phyloP scores from a whole-genome alignment of 2,329 filamentous ascomycete species.

The Ophiostoma ips region DNA sequence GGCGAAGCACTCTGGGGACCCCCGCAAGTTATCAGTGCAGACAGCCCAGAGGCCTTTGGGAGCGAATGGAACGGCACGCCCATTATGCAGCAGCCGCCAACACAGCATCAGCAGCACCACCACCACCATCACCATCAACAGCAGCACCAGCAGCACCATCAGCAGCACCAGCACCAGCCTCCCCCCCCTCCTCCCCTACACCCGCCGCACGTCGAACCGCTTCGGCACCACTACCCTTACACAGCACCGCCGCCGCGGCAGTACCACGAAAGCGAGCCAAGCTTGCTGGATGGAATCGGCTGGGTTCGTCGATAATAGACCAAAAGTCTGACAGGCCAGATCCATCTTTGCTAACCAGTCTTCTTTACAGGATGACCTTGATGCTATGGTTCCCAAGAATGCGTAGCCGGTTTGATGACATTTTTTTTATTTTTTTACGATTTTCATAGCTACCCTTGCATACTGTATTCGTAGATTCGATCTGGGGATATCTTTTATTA shows the following conservation, averaged over 20 bases:
- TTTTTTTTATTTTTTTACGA: not conserved
- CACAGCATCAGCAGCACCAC: not conserved
- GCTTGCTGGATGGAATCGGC: slow-evolving; percentile 4
- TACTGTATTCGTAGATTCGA: no score
- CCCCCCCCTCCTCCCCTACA: no score
- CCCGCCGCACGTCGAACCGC: not conserved
- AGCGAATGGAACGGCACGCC: not conserved
- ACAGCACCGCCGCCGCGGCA: not conserved
- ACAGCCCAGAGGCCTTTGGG: slow-evolving; percentile 25
- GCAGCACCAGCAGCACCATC: slow-evolving; percentile 1
- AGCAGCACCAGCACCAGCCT: not conserved
- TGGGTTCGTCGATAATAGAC: not conserved
- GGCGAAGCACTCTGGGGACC: slow-evolving; percentile 33
- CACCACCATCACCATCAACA: no score
- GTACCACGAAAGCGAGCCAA: not conserved
- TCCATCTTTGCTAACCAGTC: not conserved
- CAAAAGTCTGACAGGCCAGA: not conserved
- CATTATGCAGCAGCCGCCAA: not conserved
- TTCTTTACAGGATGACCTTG: slow-evolving; percentile 2
- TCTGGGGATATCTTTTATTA: not conserved
- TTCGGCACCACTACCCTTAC: not conserved
- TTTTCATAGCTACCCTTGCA: no score
- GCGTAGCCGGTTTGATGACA: not conserved
- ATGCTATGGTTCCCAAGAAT: slow-evolving; percentile 4
- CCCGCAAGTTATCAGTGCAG: slow-evolving; percentile 16